Conservation (phyloP, 2,329 filamentous ascomycete species). For the Samsoniella hepiali region DNA sequence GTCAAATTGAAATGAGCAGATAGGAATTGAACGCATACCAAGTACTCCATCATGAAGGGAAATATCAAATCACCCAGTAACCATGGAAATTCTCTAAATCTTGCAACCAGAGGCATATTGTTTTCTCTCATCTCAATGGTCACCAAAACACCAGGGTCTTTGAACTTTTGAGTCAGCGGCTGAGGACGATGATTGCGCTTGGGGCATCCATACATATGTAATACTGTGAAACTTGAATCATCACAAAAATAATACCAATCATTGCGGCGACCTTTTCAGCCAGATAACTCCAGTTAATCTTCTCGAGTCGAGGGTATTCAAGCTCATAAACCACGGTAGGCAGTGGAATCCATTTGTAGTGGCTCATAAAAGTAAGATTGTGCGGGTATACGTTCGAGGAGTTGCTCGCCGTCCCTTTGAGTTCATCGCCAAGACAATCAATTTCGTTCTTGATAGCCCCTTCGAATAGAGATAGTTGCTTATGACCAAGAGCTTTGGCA, state of each 20-base stretch:
- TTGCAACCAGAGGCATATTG: slow-evolving; percentile 56
- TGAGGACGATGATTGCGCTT: neutral
- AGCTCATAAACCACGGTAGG: slow-evolving; percentile 78
- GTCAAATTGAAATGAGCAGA: neutral
- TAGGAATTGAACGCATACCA: slow-evolving; percentile 37
- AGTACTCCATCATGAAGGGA: slow-evolving; percentile 74
- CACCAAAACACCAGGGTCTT: slow-evolving; percentile 65
- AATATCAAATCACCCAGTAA: slow-evolving; percentile 73
- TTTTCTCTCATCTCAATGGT: slow-evolving; percentile 65
- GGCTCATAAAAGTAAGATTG: slow-evolving; percentile 63
- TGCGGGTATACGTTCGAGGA: slow-evolving; percentile 57
- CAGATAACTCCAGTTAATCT: slow-evolving; percentile 71
- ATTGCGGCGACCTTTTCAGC: slow-evolving; percentile 68
- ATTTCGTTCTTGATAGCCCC: slow-evolving; percentile 65
- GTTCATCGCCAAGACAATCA: slow-evolving; percentile 60
- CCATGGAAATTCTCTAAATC: slow-evolving; percentile 69
- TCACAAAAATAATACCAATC: slow-evolving; percentile 70
- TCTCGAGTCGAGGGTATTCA: slow-evolving; percentile 67
- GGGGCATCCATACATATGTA: slow-evolving; percentile 55
- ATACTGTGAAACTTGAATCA: slow-evolving; percentile 74
- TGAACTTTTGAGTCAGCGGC: slow-evolving; percentile 14
- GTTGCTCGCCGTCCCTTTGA: slow-evolving; percentile 58
- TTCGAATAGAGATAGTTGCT: slow-evolving; percentile 62
- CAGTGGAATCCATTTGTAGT: slow-evolving; percentile 69
- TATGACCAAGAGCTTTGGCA: slow-evolving; percentile 54